phyloP scores from a whole-genome alignment of 768 basidiomycete genomes.

The Amanita phalloides region DNA sequence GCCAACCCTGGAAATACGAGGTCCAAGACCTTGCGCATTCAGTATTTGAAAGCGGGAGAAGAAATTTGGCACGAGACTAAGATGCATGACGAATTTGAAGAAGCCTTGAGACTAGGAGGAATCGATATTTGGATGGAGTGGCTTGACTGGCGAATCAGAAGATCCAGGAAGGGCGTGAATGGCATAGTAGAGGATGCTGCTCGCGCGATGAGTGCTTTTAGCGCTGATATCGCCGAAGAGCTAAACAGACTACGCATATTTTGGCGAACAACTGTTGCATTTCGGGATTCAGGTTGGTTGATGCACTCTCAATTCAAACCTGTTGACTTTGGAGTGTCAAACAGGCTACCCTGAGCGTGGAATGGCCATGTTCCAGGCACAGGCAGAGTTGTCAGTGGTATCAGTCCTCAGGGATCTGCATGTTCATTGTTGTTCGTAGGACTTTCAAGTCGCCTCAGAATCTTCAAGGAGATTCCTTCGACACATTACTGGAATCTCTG shows the following conservation, averaged over 20 bases:
- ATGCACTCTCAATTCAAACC: constrained; percentile 2
- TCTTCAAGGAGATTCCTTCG: constrained; percentile 32
- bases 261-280: constrained; percentile 57
- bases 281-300: constrained; percentile 54
- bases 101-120: constrained; percentile 41
- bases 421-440: constrained; percentile 23
- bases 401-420: background rate
- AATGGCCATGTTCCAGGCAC: constrained; percentile 72
- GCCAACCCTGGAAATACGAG: constrained; percentile 39
- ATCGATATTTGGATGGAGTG: constrained; percentile 67
- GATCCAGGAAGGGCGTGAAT: constrained; percentile 34
- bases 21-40: constrained; percentile 44
- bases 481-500: constrained; percentile 41
- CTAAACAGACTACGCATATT: constrained; percentile 47
- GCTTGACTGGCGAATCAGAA: constrained; percentile 65
- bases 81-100: constrained; percentile 58
- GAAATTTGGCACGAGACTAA: constrained; percentile 55
- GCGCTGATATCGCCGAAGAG: constrained; percentile 32
- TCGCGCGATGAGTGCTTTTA: constrained; percentile 33
- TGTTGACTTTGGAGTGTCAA: constrained; percentile 5
- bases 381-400: constrained; percentile 62
- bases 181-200: constrained; percentile 41
- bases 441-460: constrained; percentile 43
- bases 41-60: constrained; percentile 63
- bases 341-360: constrained; percentile 67